A percentile compares a stretch with the other conserved stretches of the same genome.
Conservation (phyloP, 768 basidiomycete species). For the Suillus alpinus region DNA sequence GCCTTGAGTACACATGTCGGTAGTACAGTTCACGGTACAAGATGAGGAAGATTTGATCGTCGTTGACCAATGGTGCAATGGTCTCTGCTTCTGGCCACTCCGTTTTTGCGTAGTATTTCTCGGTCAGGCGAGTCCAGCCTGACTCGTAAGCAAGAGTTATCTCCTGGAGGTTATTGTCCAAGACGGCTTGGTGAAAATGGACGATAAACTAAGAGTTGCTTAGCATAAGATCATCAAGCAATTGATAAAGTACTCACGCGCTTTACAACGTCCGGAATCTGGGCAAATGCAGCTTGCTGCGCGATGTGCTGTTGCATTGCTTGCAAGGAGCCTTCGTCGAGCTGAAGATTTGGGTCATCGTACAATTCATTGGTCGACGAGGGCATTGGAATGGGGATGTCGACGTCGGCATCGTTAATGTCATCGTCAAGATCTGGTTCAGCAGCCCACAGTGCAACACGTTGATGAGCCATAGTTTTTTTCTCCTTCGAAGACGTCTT, state of each 20-base stretch:
- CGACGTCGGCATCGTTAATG: conserved; percentile 63
- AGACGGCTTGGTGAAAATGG: conserved; percentile 90
- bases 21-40: conserved; percentile 96
- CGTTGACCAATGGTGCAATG: conserved; percentile 91
- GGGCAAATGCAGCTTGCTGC: conserved; percentile 77
- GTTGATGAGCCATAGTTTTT: conserved; percentile 56
- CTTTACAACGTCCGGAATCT: conserved; percentile 88
- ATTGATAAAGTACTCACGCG: conserved; percentile 48
- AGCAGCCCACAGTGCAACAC: conserved; percentile 70
- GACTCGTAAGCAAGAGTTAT: conserved; percentile 94
- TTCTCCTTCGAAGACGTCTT: background rate
- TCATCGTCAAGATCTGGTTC: conserved; percentile 82
- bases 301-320: conserved; percentile 83
- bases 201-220: conserved; percentile 74
- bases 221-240: background rate
- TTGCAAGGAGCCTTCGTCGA: conserved; percentile 67
- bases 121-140: conserved; percentile 95
- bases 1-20: conserved; percentile 92
- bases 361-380: conserved; percentile 29
- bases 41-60: conserved; percentile 94
- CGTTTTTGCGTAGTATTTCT: conserved; percentile 90
- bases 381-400: conserved; percentile 21
- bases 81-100: conserved; percentile 99
- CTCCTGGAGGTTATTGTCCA: conserved; percentile 85
- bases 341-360: conserved; percentile 47